Evolutionary conservation across 768 basidiomycete species (phyloP), one percentile per base, ranked within the genome.

Genomic region (Hirschioporus abietinus): DNA sequence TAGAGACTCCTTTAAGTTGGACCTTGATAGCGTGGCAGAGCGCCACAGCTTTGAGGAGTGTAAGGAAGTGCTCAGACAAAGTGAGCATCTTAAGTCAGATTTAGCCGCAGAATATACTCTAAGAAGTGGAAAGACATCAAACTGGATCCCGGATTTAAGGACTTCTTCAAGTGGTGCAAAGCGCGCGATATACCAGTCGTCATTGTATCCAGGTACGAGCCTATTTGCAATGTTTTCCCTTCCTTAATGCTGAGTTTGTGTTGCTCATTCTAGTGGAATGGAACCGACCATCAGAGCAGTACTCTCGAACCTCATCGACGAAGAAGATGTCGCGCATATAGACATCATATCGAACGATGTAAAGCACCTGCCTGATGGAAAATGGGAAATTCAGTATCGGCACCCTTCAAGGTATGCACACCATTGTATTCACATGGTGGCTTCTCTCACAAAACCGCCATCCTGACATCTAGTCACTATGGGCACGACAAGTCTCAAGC

Each of bases 401-500:
- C 95, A 98, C 76, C 95, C 95, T 0, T 84, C 91, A 18, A 92
- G 90, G 93, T 91, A 72, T 67, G 78, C 70, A n/a, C 2, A 30
- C 2, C 4, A 30, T 30, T 3, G 30, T 30, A 17, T 12, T 65
- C 65, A 36, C 18, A 24, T 25, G 10, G 30, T 61, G 6, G 35
- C 9, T 42, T n/a, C 35, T 66, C 52, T 24, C 35, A 52, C 26
- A 30, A 30, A 30, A 2, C 30, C 30, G 2, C 60, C 42, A 24
- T 36, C 65, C 25, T 57, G 18, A 64, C 63, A 60, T 64, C 68
- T 59, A 60, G 24, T 65, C 87, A 85, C 0, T 98, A 85, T 72
- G 97, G 97, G 0, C 97, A 99, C 75, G 97, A 99, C 78, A 99
- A 99, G 79, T 94, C 92, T 7, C 90, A 89, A 71, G 94, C 96